These are phyloP conservation scores for Dryadomyces quercivorus DNA, from an alignment of 2,329 filamentous ascomycete species.

Conservation along the genomic window DNA sequence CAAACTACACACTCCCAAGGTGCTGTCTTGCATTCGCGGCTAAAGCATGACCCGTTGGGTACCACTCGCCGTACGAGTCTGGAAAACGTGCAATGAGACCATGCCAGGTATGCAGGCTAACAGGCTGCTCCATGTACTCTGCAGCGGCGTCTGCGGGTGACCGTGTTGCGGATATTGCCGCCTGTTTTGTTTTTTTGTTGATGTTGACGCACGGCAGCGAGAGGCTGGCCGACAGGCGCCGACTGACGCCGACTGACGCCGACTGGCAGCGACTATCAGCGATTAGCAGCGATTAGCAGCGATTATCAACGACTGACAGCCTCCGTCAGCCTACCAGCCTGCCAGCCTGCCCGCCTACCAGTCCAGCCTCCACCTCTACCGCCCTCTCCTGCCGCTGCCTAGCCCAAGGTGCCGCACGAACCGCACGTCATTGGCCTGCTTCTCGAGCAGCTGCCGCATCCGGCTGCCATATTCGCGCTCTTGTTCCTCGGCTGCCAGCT, in stretches of 20 bases:
- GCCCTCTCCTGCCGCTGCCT: conserved; percentile 14
- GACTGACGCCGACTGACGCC: too few relatives aligned
- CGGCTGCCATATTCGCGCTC: conserved; percentile 51
- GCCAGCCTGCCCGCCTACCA: background rate
- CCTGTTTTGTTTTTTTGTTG: background rate
- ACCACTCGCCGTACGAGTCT: background rate
- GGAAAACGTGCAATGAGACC: background rate
- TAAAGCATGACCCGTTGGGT: background rate
- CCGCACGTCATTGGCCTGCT: conserved; percentile 66
- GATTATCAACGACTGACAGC: too few relatives aligned
- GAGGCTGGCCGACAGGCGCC: too few relatives aligned
- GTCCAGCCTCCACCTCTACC: too few relatives aligned
- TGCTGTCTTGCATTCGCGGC: background rate
- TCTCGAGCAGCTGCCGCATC: conserved; percentile 64
- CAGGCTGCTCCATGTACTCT: too few relatives aligned
- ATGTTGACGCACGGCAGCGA: background rate
- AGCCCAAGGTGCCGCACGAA: conserved; percentile 57
- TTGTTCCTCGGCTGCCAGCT: conserved; percentile 37
- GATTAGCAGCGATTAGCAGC: too few relatives aligned
- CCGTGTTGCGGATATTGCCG: background rate
- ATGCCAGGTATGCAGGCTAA: background rate
- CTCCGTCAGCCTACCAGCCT: too few relatives aligned
- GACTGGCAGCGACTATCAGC: too few relatives aligned
- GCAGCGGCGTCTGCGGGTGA: too few relatives aligned
- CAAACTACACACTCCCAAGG: background rate